A percentile compares a stretch with the other conserved stretches of the same genome.
These are phyloP conservation scores for Ricinus communis DNA, from an alignment of 345 rosid genomes.

Conservation along the genomic window DNA sequence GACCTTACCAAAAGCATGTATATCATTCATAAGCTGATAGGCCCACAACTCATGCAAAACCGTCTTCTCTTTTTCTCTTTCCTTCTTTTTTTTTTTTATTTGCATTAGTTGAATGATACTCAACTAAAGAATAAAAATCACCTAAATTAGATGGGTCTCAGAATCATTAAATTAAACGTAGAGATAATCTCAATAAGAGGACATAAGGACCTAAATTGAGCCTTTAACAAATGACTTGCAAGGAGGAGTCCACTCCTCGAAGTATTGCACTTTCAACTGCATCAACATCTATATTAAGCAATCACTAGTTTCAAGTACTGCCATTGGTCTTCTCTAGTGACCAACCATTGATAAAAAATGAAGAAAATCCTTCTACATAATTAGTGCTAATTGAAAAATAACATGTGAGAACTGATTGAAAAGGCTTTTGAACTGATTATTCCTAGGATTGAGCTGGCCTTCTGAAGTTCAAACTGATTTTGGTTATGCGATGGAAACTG, in stretches of 20 bases:
- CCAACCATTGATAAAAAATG: background rate
- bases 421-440: background rate
- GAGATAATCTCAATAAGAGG: too few species aligned
- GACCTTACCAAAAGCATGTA: too few species aligned
- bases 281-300: background rate
- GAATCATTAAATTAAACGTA: too few species aligned
- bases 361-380: background rate
- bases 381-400: background rate
- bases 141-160: too few species aligned
- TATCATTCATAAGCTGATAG: too few species aligned
- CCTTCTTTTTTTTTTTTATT: too few species aligned
- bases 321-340: background rate
- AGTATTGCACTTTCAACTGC: background rate
- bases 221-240: background rate
- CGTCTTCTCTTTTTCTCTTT: too few species aligned
- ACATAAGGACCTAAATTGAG: too few species aligned
- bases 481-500: background rate
- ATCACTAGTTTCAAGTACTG: background rate
- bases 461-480: background rate
- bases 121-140: too few species aligned
- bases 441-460: background rate
- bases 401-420: background rate
- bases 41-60: too few species aligned
- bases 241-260: background rate
- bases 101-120: too few species aligned